Evolutionary conservation across 2,329 filamentous ascomycete genomes (phyloP), one percentile per base, ranked within the genome.

Genomic region (Calonectria honghensis): DNA sequence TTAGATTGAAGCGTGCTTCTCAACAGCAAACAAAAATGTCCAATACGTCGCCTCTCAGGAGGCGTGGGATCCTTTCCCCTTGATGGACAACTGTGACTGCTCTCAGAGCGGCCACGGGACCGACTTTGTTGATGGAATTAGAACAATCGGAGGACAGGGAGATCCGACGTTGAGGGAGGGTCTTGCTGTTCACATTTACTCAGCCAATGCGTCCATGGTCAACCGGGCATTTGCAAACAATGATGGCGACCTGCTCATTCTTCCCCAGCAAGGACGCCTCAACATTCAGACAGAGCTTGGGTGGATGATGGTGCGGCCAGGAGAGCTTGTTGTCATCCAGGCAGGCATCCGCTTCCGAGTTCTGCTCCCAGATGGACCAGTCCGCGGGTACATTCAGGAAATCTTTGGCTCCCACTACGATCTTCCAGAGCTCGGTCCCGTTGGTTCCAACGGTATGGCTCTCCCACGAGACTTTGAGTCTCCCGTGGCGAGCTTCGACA

Each of bases 221-320:
- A 84, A 84, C 7, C 81, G 84, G 27, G 88, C 89, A 0, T 89
- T 89, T 73, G 86, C 70, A 74, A 79, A 77, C 63, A 77, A 78
- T 41, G 94, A 96, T 81, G 94, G 94, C 24, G 94, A 96, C 83
- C 90, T 95, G 78, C 85, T 96, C 71, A 92, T 96, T 77, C 93
- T 96, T 92, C 71, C 71, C 6, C 0, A 92, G 94, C 77, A 88
- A 91, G 76, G 93, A 91, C 29, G 86, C 88, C 1, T 94, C 18
- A 90, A 94, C 79, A 92, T 94, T 61, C 92, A 93, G 82, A 94
- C 93, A 10, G 93, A 94, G 81, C 88, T 94, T 31, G 93, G 93
- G 13, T 88, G 88, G 51, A 81, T 94, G 5, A 88, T 92, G 71
- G 91, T 94, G 10, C 90, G 91, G 13, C 92, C 92, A 0, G 92